Evolutionary conservation across 1,284 basidiomycete species (phyloP).

Genomic region (Pisolithus thermaeus): DNA sequence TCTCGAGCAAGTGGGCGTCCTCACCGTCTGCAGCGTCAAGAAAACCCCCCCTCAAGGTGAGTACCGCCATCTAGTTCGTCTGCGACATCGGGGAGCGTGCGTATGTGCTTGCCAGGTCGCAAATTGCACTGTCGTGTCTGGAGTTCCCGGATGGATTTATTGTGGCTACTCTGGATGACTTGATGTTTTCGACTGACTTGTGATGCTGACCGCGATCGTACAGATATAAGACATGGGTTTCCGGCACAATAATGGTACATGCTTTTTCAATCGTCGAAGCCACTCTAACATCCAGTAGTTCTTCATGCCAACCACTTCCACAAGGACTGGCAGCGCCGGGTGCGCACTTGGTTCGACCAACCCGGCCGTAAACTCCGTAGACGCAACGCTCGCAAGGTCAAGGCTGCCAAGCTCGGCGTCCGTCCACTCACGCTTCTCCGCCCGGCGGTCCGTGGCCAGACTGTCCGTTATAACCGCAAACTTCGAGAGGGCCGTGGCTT

Average conservation of each 20-base stretch:
- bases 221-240: slow-evolving; percentile 64
- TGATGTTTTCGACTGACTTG: background rate
- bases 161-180: slow-evolving; percentile 28
- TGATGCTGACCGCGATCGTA: slow-evolving; percentile 13
- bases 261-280: background rate
- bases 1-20: background rate
- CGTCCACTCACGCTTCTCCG: slow-evolving; percentile 91
- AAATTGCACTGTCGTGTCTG: background rate
- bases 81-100: background rate
- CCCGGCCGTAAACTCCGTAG: slow-evolving; percentile 97
- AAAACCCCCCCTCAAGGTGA: slow-evolving; percentile 27
- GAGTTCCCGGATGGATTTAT: slow-evolving; percentile 20
- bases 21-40: slow-evolving; percentile 27
- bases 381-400: slow-evolving; percentile 88
- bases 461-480: slow-evolving; percentile 98
- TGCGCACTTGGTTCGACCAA: slow-evolving; percentile 99
- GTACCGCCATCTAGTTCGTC: slow-evolving; percentile 11
- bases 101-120: slow-evolving; percentile 4
- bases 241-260: slow-evolving; percentile 74
- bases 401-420: slow-evolving; percentile 89
- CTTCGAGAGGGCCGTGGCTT: slow-evolving; percentile 97
- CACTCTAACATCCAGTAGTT: slow-evolving; percentile 40
- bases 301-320: slow-evolving; percentile 95
- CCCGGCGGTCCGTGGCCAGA: slow-evolving; percentile 95
- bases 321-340: slow-evolving; percentile 96